phyloP scores from a whole-genome alignment of 495 filamentous ascomycete genomes.

The Chaetomium fimeti region DNA sequence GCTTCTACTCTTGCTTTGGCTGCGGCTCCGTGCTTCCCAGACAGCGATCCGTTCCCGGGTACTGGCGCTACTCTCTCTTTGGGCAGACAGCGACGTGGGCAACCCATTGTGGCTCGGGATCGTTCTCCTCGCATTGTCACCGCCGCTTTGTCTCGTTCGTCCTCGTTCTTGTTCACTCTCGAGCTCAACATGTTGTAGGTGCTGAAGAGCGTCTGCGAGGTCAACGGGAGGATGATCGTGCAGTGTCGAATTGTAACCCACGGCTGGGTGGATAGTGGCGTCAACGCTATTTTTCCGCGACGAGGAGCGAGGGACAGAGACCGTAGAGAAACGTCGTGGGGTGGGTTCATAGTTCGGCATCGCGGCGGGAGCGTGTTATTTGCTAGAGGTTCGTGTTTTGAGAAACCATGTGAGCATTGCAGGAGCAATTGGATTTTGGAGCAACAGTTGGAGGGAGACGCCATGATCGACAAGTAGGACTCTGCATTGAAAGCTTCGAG shows the following conservation, averaged over 20 bases:
- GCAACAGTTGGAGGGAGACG: neutral
- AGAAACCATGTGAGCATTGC: neutral
- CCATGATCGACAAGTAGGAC: neutral
- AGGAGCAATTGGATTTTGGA: neutral
- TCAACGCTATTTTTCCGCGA: slow-evolving; percentile 33
- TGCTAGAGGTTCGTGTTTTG: neutral
- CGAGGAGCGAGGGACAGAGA: slow-evolving; percentile 21
- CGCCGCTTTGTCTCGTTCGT: slow-evolving; percentile 17
- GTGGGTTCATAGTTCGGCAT: slow-evolving; percentile 34
- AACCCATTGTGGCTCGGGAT: neutral
- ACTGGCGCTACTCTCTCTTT: slow-evolving; percentile 28
- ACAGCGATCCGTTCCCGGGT: slow-evolving; percentile 27
- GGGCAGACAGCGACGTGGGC: slow-evolving; percentile 15
- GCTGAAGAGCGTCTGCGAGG: slow-evolving; percentile 13
- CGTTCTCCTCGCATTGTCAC: neutral
- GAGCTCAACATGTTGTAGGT: slow-evolving; percentile 19
- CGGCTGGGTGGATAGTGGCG: neutral
- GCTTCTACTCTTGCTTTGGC: slow-evolving; percentile 27
- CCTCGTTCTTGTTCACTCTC: slow-evolving; percentile 16
- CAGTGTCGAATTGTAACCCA: neutral
- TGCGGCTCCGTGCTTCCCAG: slow-evolving; percentile 30
- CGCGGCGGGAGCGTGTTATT: neutral
- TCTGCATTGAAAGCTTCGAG: neutral
- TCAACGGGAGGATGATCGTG: slow-evolving; percentile 11
- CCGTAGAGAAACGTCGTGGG: slow-evolving; percentile 27